phyloP scores from a whole-genome alignment of 352 stramenopile species.

The Phytophthora uliginosa region DNA sequence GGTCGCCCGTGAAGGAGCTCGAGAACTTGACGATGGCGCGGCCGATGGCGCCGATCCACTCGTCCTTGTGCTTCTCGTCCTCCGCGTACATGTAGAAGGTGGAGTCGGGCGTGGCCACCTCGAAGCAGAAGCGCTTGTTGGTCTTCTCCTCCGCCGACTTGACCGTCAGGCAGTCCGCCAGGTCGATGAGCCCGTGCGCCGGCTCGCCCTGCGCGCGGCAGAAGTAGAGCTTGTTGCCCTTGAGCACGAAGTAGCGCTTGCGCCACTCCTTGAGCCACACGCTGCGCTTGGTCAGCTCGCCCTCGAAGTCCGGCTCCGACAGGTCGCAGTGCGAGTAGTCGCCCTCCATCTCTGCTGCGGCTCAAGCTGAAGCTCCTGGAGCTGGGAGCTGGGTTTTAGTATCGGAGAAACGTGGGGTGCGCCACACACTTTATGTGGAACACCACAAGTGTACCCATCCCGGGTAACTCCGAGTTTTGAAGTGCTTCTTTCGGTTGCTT shows the following conservation, averaged over 20 bases:
- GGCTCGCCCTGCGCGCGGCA: slow-evolving; percentile 75
- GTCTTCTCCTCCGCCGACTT: slow-evolving; percentile 94
- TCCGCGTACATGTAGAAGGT: slow-evolving; percentile 95
- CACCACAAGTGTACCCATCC: neutral
- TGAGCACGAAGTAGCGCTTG: slow-evolving; percentile 92
- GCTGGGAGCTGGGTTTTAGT: neutral
- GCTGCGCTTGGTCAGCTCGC: slow-evolving; percentile 92
- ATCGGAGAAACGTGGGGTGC: neutral
- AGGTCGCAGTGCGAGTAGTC: slow-evolving; percentile 84
- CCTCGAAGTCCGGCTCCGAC: slow-evolving; percentile 88
- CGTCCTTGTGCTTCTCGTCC: slow-evolving; percentile 93
- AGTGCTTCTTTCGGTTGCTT: no score
- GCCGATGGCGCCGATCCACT: slow-evolving; percentile 97
- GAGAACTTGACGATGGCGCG: slow-evolving; percentile 98
- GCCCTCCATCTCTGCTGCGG: slow-evolving; percentile 57
- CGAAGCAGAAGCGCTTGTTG: slow-evolving; percentile 93
- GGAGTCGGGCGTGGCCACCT: slow-evolving; percentile 89
- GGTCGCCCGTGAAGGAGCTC: slow-evolving; percentile 96
- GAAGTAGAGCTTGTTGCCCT: slow-evolving; percentile 94
- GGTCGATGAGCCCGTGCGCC: slow-evolving; percentile 91
- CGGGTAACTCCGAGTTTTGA: neutral
- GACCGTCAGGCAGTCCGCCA: slow-evolving; percentile 92
- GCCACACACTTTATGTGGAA: neutral
- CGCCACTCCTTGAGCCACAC: slow-evolving; percentile 94
- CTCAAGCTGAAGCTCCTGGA: neutral